Percentiles rank a stretch among this genome's conserved stretches.
Conservation (phyloP, 768 basidiomycete species). For the Lyophyllum shimeji region DNA sequence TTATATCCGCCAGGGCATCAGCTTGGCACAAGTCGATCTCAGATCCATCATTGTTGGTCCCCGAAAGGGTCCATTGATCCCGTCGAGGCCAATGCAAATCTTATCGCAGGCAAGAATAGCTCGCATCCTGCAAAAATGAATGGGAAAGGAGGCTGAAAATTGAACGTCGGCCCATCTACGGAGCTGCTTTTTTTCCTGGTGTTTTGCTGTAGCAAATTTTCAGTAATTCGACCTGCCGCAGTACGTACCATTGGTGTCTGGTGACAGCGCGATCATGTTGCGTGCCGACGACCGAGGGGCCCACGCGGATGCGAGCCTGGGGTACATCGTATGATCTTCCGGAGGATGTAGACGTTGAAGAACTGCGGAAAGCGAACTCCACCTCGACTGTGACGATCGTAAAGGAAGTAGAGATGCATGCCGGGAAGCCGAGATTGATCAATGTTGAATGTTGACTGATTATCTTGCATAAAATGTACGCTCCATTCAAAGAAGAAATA, state of each 20-base stretch:
- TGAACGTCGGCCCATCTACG: too few species aligned
- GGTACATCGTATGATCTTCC: too few species aligned
- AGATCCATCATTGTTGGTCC: background rate
- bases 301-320: too few species aligned
- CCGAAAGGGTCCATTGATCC: background rate
- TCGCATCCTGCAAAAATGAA: background rate
- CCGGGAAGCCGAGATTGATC: background rate
- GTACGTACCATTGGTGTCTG: too few species aligned
- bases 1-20: background rate
- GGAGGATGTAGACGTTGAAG: too few species aligned
- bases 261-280: too few species aligned
- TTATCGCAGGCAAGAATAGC: background rate
- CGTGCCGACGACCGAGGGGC: too few species aligned
- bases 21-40: slow-evolving; percentile 2
- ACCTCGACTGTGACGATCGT: background rate
- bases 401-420: background rate
- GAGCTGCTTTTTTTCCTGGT: too few species aligned
- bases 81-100: background rate
- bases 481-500: background rate
- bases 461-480: too few species aligned
- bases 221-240: too few species aligned
- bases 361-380: too few species aligned
- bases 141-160: background rate
- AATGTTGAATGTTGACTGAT: background rate
- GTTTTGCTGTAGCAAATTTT: too few species aligned